These are phyloP conservation scores for Orbilia brochopaga DNA, from an alignment of 2,329 filamentous ascomycete genomes.

Conservation along the genomic window DNA sequence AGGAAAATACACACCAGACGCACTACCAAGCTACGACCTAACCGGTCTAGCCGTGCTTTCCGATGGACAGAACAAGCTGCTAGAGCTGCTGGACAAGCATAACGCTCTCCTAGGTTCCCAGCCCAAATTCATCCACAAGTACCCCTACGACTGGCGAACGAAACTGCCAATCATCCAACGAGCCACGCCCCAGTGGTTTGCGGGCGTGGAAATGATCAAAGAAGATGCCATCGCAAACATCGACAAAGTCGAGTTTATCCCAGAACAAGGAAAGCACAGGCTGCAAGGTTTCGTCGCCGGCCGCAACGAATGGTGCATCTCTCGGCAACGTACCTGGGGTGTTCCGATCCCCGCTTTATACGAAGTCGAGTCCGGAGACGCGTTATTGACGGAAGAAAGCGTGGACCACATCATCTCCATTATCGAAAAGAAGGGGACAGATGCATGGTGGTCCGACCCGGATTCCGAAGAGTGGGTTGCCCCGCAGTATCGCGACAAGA, in stretches of 20 bases:
- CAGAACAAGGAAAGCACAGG: constrained; percentile 73
- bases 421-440: constrained; percentile 77
- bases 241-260: constrained; percentile 76
- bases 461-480: constrained; percentile 71
- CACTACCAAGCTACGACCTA: constrained; percentile 76
- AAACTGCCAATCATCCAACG: constrained; percentile 89
- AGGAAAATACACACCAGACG: constrained; percentile 79
- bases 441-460: constrained; percentile 91
- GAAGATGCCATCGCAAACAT: constrained; percentile 73
- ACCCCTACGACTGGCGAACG: constrained; percentile 96
- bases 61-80: constrained; percentile 71
- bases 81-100: constrained; percentile 70
- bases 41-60: constrained; percentile 74
- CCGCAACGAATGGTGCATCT: constrained; percentile 97
- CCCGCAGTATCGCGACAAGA: constrained; percentile 62
- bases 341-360: constrained; percentile 94
- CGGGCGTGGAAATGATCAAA: constrained; percentile 85
- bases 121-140: constrained; percentile 83
- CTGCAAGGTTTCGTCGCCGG: constrained; percentile 85
- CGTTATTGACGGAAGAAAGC: constrained; percentile 77
- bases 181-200: constrained; percentile 97
- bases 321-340: constrained; percentile 92
- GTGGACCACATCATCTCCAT: constrained; percentile 83
- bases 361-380: constrained; percentile 69
- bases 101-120: constrained; percentile 67